phyloP scores from a whole-genome alignment of 768 basidiomycete genomes.

The Lactarius deliciosus region DNA sequence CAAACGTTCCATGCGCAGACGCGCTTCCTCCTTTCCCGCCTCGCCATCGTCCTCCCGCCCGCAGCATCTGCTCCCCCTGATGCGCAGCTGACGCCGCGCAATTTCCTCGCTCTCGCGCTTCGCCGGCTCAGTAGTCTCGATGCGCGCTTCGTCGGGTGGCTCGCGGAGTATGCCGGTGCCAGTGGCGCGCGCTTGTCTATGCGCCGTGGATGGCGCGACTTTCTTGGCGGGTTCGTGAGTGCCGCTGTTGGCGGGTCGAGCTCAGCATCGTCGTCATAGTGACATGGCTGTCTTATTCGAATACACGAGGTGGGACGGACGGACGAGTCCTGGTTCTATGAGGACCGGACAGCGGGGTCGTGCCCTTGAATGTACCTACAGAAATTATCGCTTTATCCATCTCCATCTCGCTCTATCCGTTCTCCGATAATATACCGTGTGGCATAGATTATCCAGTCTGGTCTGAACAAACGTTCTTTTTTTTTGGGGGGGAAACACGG shows the following conservation, averaged over 20 bases:
- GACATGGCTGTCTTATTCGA: no score
- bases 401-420: no score
- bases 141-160: conserved; percentile 76
- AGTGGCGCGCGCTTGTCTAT: conserved; percentile 40
- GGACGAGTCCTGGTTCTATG: no score
- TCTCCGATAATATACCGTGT: no score
- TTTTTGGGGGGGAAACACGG: no score
- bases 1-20: conserved; percentile 66
- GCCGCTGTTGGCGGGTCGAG: conserved; percentile 36
- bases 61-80: rapidly evolving
- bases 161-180: conserved; percentile 58
- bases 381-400: no score
- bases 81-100: conserved; percentile 21
- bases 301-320: no score
- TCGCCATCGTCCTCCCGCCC: conserved; percentile 27
- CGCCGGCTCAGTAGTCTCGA: conserved; percentile 72
- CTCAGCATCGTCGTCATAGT: neutral
- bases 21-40: conserved; percentile 53
- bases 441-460: no score
- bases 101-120: conserved; percentile 61
- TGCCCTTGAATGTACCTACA: no score
- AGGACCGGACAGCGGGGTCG: no score
- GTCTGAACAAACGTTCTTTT: no score
- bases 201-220: conserved; percentile 49
- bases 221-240: conserved; percentile 44